Evolutionary conservation across 139 green algal genomes (phyloP).

Genomic region (Chara braunii): DNA sequence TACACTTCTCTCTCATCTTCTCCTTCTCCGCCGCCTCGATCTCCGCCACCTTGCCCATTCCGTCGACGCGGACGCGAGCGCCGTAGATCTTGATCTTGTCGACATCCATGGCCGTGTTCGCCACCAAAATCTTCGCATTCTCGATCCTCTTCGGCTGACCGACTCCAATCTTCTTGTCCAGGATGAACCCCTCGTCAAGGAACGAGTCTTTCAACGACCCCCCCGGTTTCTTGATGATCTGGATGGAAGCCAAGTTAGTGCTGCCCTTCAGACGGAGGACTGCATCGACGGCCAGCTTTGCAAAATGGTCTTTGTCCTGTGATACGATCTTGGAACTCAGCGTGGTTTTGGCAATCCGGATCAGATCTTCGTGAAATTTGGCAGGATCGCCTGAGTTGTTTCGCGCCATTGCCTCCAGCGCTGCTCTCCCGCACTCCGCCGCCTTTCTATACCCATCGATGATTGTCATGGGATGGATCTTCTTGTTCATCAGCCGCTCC

Average conservation of each 20-base stretch:
- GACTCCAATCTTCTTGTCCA: slow-evolving; percentile 97
- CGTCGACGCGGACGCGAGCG: slow-evolving; percentile 64
- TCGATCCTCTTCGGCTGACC: slow-evolving; percentile 91
- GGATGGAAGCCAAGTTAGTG: slow-evolving; percentile 90
- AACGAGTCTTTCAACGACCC: slow-evolving; percentile 89
- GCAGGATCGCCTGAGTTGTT: slow-evolving; percentile 30
- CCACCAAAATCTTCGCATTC: slow-evolving; percentile 91
- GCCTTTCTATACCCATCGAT: slow-evolving; percentile 82
- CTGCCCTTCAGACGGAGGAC: slow-evolving; percentile 51
- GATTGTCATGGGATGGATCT: slow-evolving; percentile 98
- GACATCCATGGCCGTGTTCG: slow-evolving; percentile 99
- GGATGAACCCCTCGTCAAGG: slow-evolving; percentile 97
- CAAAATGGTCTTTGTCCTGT: slow-evolving; percentile 85
- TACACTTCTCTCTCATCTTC: slow-evolving; percentile 91
- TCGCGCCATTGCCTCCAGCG: slow-evolving; percentile 45
- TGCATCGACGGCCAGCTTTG: slow-evolving; percentile 90
- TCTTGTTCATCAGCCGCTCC: slow-evolving; percentile 84
- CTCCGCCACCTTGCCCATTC: slow-evolving; percentile 80
- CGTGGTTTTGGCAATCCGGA: slow-evolving; percentile 95
- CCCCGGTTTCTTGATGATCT: slow-evolving; percentile 97
- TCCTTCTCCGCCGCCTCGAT: slow-evolving; percentile 94
- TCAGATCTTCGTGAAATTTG: slow-evolving; percentile 64
- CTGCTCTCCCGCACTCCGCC: slow-evolving; percentile 40
- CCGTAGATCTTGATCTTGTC: slow-evolving; percentile 99
- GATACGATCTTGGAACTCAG: slow-evolving; percentile 94